A percentile compares a stretch with the other conserved stretches of the same genome.
Conservation (phyloP, 2,329 filamentous ascomycete species). For the Colletotrichum caudatum region DNA sequence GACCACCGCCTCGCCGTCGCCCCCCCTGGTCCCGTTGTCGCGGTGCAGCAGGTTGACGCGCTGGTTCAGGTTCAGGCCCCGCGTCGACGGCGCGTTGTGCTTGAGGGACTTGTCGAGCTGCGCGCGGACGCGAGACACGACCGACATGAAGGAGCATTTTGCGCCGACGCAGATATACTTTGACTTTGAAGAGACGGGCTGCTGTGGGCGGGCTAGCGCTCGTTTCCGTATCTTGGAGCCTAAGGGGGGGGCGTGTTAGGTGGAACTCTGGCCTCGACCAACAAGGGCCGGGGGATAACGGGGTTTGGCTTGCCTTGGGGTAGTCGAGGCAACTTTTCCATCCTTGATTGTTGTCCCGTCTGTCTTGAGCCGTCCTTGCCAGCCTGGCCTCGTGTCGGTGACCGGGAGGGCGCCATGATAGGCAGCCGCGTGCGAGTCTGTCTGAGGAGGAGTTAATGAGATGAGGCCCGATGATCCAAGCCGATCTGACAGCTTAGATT, state of each 20-base stretch:
- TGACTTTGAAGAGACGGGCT: conserved; percentile 57
- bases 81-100: conserved; percentile 59
- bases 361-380: conserved; percentile 8
- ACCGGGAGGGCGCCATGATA: conserved; percentile 38
- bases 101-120: conserved; percentile 67
- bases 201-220: conserved; percentile 56
- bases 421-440: conserved; percentile 29
- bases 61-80: conserved; percentile 58
- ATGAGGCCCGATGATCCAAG: neutral
- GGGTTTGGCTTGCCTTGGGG: conserved; percentile 44
- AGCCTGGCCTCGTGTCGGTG: conserved; percentile 16
- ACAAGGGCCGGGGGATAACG: neutral
- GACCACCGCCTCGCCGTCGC: conserved; percentile 62
- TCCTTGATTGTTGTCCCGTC: conserved; percentile 6
- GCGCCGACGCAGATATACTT: conserved; percentile 73
- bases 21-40: conserved; percentile 46
- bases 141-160: conserved; percentile 75
- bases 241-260: conserved; percentile 46
- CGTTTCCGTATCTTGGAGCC: conserved; percentile 64
- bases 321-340: conserved; percentile 32
- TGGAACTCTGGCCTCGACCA: neutral
- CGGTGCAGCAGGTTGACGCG: conserved; percentile 59
- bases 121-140: conserved; percentile 73
- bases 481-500: neutral
- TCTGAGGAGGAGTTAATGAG: neutral